These are phyloP conservation scores for Nicotiana sylvestris DNA, from an alignment of 257 asterid genomes.

Conservation along the genomic window DNA sequence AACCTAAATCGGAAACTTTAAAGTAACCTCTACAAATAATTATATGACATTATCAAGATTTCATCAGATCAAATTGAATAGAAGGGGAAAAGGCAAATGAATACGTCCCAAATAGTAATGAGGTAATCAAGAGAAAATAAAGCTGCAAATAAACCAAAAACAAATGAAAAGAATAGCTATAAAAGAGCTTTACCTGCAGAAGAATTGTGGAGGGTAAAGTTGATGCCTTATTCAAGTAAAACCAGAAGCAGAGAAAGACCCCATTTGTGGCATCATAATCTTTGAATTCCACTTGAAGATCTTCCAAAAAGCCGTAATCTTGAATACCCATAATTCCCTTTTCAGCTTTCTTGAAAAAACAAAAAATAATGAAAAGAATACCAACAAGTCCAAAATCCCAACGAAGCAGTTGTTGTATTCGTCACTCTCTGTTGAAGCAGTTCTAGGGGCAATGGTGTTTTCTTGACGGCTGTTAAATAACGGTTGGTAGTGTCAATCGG, in stretches of 20 bases:
- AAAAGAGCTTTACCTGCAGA: slow-evolving; percentile 40
- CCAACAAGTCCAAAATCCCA: slow-evolving; percentile 12
- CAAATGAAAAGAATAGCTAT: neutral
- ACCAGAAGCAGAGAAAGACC: slow-evolving; percentile 69
- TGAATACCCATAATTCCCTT: slow-evolving; percentile 29
- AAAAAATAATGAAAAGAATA: slow-evolving; percentile 12
- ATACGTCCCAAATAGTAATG: neutral
- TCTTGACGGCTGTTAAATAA: slow-evolving; percentile 71
- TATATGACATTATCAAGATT: neutral
- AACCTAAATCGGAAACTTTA: neutral
- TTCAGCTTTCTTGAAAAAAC: slow-evolving; percentile 24
- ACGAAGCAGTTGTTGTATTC: neutral
- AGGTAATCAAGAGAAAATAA: neutral
- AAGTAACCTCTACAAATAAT: neutral
- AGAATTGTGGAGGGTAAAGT: slow-evolving; percentile 54
- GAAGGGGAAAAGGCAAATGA: no score
- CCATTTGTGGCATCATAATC: slow-evolving; percentile 34
- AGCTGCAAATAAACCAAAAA: neutral
- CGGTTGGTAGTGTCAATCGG: slow-evolving; percentile 78
- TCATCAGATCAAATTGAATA: neutral
- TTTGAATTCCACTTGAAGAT: slow-evolving; percentile 55
- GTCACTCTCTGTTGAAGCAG: slow-evolving; percentile 15
- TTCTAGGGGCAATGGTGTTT: slow-evolving; percentile 17
- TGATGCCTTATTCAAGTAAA: slow-evolving; percentile 49
- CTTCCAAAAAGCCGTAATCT: slow-evolving; percentile 46